A percentile compares a stretch with the other conserved stretches of the same genome.
Evolutionary conservation across 345 rosid species (phyloP).

Genomic region (Populus alba): DNA sequence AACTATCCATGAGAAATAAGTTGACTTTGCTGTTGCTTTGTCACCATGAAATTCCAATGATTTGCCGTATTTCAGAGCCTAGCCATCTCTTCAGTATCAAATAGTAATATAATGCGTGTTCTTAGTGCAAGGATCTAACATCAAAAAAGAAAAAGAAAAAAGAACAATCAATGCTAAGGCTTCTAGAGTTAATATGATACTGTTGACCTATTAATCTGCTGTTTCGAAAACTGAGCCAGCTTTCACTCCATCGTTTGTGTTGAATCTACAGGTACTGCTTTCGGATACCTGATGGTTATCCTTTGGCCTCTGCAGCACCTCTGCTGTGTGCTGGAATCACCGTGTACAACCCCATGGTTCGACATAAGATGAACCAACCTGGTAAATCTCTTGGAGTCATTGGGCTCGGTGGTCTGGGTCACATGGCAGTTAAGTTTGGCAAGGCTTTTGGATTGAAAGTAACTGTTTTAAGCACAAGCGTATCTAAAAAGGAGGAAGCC

Average conservation of each 20-base stretch:
- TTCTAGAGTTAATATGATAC: not conserved
- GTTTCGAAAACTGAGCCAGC: not conserved
- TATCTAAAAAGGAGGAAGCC: slow-evolving; percentile 69
- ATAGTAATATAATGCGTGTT: not conserved
- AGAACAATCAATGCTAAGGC: not conserved
- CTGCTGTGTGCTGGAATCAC: not conserved
- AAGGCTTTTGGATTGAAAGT: slow-evolving; percentile 72
- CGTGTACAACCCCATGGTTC: not conserved
- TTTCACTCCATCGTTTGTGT: not conserved
- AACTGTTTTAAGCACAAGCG: slow-evolving; percentile 73
- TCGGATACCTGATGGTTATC: slow-evolving; percentile 60
- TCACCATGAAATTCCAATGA: too few species aligned
- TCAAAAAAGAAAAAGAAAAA: not conserved
- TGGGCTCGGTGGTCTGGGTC: slow-evolving; percentile 83
- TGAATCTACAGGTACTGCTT: slow-evolving; percentile 67
- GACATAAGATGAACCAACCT: not conserved
- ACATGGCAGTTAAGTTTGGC: slow-evolving; percentile 82
- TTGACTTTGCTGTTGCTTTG: too few species aligned
- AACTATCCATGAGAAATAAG: too few species aligned
- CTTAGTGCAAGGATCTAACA: not conserved
- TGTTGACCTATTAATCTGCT: not conserved
- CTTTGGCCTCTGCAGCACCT: slow-evolving; percentile 37
- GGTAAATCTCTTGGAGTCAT: slow-evolving; percentile 10
- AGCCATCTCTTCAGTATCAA: not conserved
- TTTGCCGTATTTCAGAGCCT: too few species aligned